Base-by-base conservation (phyloP, 257 asterid species). In the Coffea eugenioides region DNA sequence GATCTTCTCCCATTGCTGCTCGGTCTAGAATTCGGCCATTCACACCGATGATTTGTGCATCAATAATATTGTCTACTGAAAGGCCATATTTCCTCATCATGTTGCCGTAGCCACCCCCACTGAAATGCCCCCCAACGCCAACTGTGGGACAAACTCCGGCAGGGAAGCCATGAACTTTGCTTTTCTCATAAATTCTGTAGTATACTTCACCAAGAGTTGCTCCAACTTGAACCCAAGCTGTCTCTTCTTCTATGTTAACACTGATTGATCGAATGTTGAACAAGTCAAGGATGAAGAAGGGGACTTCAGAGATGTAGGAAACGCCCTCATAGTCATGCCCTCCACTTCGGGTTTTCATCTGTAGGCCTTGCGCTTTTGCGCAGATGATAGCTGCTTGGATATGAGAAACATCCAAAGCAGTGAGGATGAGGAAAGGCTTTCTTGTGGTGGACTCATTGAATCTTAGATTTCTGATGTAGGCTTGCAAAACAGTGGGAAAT, bases 281-380 rank as follows among this genome's bases (percentile, higher is more conserved):
- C 90, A 90, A 52, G 61, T 90, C 93, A 1, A 90, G 85, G 36
- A 88, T 41, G 85, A 90, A 88, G 86, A 90, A 90, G 1, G 89
- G 88, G 14, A n/a, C 39, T 0, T 77, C 81, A 2, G 93, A 87
- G 43, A 79, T 76, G 79, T 90, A 90, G 4, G 94, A 90, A 16
- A 87, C 8, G 0, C 94, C 94, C 41, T 90, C 92, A 15, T 88
- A 90, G 68, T 90, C 93, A 46, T 90, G 93, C 72, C 93, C 93
- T 34, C 93, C 93, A 68, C 92, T 88, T 9, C 94, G 86, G 75
- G 83, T 80, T 59, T 83, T 88, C 89, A 90, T 88, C 75, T 82
- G 90, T 74, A 88, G 46, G 43, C 75, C 43, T 54, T 88, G 84
- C 10, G 61, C 16, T 36, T 84, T 86, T 0, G 85, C 88, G 77